Evolutionary conservation across 768 basidiomycete species (phyloP).

Genomic region (Amylocystis lapponica): DNA sequence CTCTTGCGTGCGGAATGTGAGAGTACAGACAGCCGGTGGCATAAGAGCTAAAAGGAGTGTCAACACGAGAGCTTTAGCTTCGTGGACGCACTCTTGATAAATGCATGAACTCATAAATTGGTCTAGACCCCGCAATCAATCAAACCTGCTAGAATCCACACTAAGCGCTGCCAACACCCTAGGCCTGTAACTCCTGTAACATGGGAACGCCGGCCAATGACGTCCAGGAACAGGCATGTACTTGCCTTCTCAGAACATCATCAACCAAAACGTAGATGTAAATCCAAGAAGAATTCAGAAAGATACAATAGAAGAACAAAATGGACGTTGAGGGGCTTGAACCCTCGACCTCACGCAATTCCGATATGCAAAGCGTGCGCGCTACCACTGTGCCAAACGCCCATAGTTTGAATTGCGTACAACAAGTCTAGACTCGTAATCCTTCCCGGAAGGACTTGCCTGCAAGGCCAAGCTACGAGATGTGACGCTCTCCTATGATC

Average conservation of each 20-base stretch:
- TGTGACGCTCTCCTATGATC: no score
- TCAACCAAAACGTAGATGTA: background rate
- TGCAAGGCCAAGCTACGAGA: no score
- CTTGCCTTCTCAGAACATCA: no score
- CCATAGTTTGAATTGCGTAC: no score
- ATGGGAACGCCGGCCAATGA: no score
- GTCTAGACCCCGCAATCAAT: conserved; percentile 20
- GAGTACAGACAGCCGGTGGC: background rate
- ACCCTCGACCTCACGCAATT: conserved; percentile 17
- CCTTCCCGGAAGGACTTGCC: no score
- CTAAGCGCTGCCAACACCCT: conserved; percentile 6
- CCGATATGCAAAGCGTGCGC: conserved; percentile 16
- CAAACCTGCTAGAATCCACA: conserved; percentile 16
- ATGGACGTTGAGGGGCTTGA: conserved; percentile 18
- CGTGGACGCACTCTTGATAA: background rate
- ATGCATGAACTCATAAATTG: conserved; percentile 5
- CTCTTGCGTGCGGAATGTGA: background rate
- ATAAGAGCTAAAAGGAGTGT: background rate
- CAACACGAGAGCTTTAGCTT: background rate
- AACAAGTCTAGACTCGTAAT: no score
- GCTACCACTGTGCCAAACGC: conserved; percentile 22
- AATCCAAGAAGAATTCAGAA: no score
- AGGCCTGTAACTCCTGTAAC: no score
- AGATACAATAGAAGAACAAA: background rate
- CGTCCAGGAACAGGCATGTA: no score